Evolutionary conservation across 1,139 yeast genomes (phyloP).

Genomic region (Candida sp.): DNA sequence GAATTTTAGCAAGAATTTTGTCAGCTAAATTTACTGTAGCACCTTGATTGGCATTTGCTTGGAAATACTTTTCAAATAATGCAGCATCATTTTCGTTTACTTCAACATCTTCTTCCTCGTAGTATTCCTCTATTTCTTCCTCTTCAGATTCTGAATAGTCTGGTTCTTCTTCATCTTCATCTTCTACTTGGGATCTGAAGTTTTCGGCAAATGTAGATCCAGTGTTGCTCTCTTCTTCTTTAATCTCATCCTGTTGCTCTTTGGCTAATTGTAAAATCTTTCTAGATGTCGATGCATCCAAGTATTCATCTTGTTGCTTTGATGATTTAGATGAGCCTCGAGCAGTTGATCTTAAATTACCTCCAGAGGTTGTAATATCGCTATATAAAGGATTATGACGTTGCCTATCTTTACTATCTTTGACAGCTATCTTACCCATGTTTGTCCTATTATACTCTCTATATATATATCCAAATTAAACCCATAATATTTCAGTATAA

Average conservation of each 20-base stretch:
- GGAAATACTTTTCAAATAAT: conserved; percentile 64
- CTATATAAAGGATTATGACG: conserved; percentile 78
- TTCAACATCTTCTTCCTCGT: conserved; percentile 54
- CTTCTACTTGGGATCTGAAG: conserved; percentile 24
- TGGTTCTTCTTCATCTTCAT: conserved; percentile 37
- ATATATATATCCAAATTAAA: not conserved
- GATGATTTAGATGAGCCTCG: conserved; percentile 20
- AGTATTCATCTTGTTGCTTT: conserved; percentile 55
- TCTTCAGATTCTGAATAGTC: conserved; percentile 51
- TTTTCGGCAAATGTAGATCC: conserved; percentile 19
- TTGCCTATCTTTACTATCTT: conserved; percentile 45
- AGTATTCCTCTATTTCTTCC: conserved; percentile 31
- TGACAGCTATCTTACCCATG: conserved; percentile 66
- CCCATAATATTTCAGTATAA: not conserved
- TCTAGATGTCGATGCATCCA: conserved; percentile 82
- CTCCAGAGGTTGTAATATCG: conserved; percentile 71
- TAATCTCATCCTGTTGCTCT: conserved; percentile 89
- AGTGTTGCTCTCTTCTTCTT: conserved; percentile 49
- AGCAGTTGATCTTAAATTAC: conserved; percentile 54
- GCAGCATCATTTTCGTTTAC: conserved; percentile 71
- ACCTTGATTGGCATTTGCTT: conserved; percentile 25
- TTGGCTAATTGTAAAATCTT: conserved; percentile 85
- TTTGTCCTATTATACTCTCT: conserved; percentile 1
- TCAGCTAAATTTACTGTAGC: conserved; percentile 77
- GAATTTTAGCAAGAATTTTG: conserved; percentile 84